A percentile compares a stretch with the other conserved stretches of the same genome.
These are phyloP conservation scores for Pelargonium cotyledonis DNA, from an alignment of 441 rosid species.

Conservation along the genomic window DNA sequence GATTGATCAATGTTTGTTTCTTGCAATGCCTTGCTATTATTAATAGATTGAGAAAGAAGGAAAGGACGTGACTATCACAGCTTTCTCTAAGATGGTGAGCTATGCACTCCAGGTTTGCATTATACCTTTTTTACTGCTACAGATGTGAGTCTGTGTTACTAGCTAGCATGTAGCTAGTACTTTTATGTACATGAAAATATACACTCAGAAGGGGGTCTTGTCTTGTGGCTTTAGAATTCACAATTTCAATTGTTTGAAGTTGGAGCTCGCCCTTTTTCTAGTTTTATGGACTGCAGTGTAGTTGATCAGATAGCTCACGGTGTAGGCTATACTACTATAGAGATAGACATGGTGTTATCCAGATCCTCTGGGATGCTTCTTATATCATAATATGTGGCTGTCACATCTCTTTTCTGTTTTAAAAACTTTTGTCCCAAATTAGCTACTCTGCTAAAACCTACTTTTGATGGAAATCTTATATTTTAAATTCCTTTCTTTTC, in stretches of 20 bases:
- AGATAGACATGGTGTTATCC: background rate
- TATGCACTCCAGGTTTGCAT: conserved; percentile 59
- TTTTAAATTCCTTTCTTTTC: background rate
- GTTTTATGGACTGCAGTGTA: background rate
- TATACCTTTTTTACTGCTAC: background rate
- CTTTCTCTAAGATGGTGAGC: conserved; percentile 91
- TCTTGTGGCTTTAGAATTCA: background rate
- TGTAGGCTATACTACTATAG: background rate
- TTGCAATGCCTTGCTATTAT: background rate
- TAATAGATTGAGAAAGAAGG: conserved; percentile 90
- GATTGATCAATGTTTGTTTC: background rate
- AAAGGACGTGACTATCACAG: conserved; percentile 79
- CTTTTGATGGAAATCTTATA: background rate
- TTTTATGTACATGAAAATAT: background rate
- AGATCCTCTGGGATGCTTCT: background rate
- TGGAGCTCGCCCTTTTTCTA: background rate
- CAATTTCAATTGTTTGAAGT: background rate
- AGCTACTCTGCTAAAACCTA: background rate
- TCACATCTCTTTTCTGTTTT: background rate
- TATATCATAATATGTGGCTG: background rate
- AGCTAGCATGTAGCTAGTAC: too few relatives aligned
- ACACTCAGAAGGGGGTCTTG: background rate
- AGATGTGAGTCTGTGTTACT: background rate
- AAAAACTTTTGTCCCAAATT: background rate
- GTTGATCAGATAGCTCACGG: background rate